These are phyloP conservation scores for Penicillium salamii DNA, from an alignment of 495 filamentous ascomycete species.

Conservation along the genomic window DNA sequence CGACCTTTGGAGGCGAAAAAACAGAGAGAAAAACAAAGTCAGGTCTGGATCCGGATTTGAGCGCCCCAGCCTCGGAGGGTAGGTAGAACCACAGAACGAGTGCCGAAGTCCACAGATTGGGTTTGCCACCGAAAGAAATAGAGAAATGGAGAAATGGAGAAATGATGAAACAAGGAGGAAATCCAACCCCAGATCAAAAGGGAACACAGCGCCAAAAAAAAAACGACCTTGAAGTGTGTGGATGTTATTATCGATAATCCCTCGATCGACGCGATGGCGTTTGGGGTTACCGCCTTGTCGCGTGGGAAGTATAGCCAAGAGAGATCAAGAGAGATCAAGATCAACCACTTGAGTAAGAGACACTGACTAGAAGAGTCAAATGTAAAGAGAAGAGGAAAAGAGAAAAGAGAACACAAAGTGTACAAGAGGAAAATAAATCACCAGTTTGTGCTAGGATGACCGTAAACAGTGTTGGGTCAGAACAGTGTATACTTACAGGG, in stretches of 20 bases:
- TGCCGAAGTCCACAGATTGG: no score
- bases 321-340: background rate
- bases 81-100: slow-evolving; percentile 40
- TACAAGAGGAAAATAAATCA: slow-evolving; percentile 7
- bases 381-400: slow-evolving; percentile 6
- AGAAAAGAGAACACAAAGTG: slow-evolving; percentile 7
- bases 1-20: slow-evolving; percentile 23
- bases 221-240: slow-evolving; percentile 12
- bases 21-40: slow-evolving; percentile 19
- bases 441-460: slow-evolving; percentile 17
- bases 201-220: background rate
- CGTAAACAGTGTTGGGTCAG: slow-evolving; percentile 27
- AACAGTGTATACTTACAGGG: slow-evolving; percentile 14
- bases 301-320: slow-evolving; percentile 29
- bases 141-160: background rate
- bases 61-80: slow-evolving; percentile 25
- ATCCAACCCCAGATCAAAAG: background rate
- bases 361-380: background rate
- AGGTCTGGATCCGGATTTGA: slow-evolving; percentile 27
- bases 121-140: slow-evolving; percentile 36
- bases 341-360: background rate
- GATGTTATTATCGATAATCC: slow-evolving; percentile 36
- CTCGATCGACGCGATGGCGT: slow-evolving; percentile 33
- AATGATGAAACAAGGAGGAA: no score
- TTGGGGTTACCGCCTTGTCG: slow-evolving; percentile 36